Percentiles rank a stretch among this genome's conserved stretches.
Conservation (phyloP, 2,329 filamentous ascomycete genomes). For the Endoconidiophora polonica region DNA sequence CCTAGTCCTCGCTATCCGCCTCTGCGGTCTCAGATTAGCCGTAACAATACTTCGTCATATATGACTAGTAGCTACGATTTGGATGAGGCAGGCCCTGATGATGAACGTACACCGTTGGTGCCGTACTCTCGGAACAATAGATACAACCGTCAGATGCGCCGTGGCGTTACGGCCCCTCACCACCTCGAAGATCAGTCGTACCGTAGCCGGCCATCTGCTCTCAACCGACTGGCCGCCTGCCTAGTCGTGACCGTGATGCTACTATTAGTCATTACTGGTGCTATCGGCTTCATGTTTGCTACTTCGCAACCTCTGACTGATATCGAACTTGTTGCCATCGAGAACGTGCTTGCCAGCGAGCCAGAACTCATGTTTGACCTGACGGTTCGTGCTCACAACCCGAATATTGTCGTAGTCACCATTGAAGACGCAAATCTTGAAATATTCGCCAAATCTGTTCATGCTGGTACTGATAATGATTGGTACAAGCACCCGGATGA, state of each 20-base stretch:
- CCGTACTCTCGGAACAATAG: constrained; percentile 23
- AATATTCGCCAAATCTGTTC: constrained; percentile 85
- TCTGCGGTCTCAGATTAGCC: constrained; percentile 19
- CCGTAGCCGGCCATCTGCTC: constrained; percentile 43
- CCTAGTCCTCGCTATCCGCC: constrained; percentile 46
- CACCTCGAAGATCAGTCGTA: constrained; percentile 60
- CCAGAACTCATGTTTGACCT: constrained; percentile 92
- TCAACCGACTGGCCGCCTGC: constrained; percentile 69
- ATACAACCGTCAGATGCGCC: constrained; percentile 39
- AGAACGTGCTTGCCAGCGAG: constrained; percentile 82
- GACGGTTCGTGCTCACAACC: constrained; percentile 74
- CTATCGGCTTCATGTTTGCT: constrained; percentile 76
- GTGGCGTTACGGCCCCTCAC: constrained; percentile 38
- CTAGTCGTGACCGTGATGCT: constrained; percentile 70
- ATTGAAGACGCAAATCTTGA: constrained; percentile 79
- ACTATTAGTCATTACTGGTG: constrained; percentile 65
- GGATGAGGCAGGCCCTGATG: constrained; percentile 66
- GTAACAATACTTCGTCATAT: constrained; percentile 39
- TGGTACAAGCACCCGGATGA: constrained; percentile 33
- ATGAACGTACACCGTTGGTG: constrained; percentile 75
- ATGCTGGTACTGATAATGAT: constrained; percentile 54
- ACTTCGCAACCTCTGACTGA: constrained; percentile 74
- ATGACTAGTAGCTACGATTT: constrained; percentile 56
- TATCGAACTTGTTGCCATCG: constrained; percentile 63
- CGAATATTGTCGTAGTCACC: constrained; percentile 77